These are phyloP conservation scores for Citrus mangshanensis DNA, from an alignment of 345 rosid species.

Conservation along the genomic window DNA sequence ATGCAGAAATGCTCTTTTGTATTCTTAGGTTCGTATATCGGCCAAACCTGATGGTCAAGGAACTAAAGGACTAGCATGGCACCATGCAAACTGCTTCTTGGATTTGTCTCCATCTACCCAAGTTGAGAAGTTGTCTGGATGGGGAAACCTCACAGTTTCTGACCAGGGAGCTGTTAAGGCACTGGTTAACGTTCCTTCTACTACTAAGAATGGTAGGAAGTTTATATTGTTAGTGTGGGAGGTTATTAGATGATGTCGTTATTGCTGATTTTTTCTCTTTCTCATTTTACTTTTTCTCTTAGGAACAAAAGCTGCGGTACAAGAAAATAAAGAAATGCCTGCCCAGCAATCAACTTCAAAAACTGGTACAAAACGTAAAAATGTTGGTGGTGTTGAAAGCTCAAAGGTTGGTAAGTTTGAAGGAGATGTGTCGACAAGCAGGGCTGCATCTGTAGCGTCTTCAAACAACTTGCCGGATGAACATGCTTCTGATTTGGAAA, in stretches of 20 bases:
- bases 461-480: conserved; percentile 7
- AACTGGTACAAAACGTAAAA: conserved; percentile 63
- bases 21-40: conserved; percentile 70
- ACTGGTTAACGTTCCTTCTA: conserved; percentile 44
- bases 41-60: conserved; percentile 69
- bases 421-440: conserved; percentile 38
- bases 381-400: conserved; percentile 38
- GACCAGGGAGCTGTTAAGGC: conserved; percentile 53
- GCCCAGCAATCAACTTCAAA: conserved; percentile 31
- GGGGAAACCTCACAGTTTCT: conserved; percentile 64
- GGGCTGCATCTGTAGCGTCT: conserved; percentile 26
- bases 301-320: conserved; percentile 30
- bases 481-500: conserved; percentile 41
- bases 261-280: conserved; percentile 10
- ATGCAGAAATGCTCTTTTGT: conserved; percentile 10
- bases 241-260: neutral
- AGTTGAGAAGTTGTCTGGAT: conserved; percentile 71
- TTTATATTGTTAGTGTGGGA: neutral
- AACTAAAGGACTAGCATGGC: conserved; percentile 73
- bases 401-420: conserved; percentile 55
- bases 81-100: conserved; percentile 78
- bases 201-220: conserved; percentile 48
- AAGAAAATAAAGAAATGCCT: conserved; percentile 26
- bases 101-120: conserved; percentile 48
- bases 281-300: conserved; percentile 18